Evolutionary conservation across 305 asterid species (phyloP), one percentile per base, ranked within the genome.

Genomic region (Fraxinus velutina): DNA sequence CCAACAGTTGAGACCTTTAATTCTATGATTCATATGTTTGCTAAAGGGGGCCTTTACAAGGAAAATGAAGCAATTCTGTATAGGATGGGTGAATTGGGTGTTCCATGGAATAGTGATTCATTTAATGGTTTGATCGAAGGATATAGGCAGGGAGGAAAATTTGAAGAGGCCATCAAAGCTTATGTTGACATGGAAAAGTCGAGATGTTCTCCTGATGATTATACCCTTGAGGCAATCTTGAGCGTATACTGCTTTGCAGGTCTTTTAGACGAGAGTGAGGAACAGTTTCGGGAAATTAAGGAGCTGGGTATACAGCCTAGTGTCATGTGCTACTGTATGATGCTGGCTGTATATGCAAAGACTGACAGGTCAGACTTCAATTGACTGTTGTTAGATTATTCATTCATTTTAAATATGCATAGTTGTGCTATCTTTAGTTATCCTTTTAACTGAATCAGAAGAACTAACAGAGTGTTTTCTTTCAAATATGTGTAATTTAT

Each of bases 241-340:
- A 93, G 99, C 79, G 97, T 96, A 50, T 96, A 96, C 84, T 94
- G 95, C 90, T 90, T 93, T 88, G 98, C 98, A 19, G 94, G 97
- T 42, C 98, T 96, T 75, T 93, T 92, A 42, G 97, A 94, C 66
- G 99, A 96, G 88, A 91, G 99, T 78, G 97, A 89, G 88, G 93
- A 85, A 84, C 99, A 96, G 84, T 94, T 96, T 90, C 84, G 78
- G 86, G 94, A 94, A 88, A 96, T 94, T 83, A 94, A 89, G 90
- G 92, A 89, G 86, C 81, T 92, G 90, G 98, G 93, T 27, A 90
- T 90, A 87, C 92, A 89, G 78, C 99, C 98, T 1, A 96, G 97
- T 85, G 92, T 96, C 87, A 92, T 94, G 90, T 93, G 98, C 92
- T 94, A 92, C 81, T 94, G 98, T 84, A 96, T 94, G 97, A 92